Evolutionary conservation across 208 protist species (phyloP), one percentile per base, ranked within the genome.

Genomic region (Leishmania martiniquensis): DNA sequence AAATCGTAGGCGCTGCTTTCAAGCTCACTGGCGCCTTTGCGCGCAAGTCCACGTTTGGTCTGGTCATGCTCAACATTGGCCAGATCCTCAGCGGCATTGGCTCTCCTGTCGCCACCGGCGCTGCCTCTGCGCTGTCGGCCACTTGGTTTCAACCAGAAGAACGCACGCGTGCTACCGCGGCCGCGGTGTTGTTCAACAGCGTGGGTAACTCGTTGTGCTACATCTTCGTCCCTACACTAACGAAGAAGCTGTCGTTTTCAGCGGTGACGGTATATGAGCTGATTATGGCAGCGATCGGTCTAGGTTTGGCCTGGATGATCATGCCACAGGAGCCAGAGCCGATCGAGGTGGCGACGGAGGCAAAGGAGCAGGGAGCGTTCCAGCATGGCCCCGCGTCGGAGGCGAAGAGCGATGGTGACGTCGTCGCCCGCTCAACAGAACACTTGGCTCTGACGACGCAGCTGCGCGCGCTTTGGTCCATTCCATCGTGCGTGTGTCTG

Each of bases 41-140:
- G 25, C 88, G 80, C 34, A 77, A 76, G 20, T 85, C 63, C 75
- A 84, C 69, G 2, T 85, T 87, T 9, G 91, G 90, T 39, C 80
- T 97, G 20, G 78, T 91, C 34, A 86, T 95, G 69, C 81, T 97
- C 63, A 84, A 97, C 49, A 69, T 97, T 34, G 93, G 93, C 20
- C 93, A 97, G 69, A 95, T 97, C 44, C 93, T 90, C 73, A 95
- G 90, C 74, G 93, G 90, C 60, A 77, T 97, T n/a, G 91, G 89
- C 70, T 97, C 93, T 25, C 93, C 93, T 25, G 91, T 95, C 29
- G 93, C 91, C 29, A 95, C 89, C 10, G 93, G 91, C 34, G 82
- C 77, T 63, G 90, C 93, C 4, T 97, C 93, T 10, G 89, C 89
- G 51, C 85, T 97, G n/a, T 97, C 93, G 20, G 93, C 93, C 63